Conservation (phyloP, 306 rosid species). For the Styphnolobium japonicum region DNA sequence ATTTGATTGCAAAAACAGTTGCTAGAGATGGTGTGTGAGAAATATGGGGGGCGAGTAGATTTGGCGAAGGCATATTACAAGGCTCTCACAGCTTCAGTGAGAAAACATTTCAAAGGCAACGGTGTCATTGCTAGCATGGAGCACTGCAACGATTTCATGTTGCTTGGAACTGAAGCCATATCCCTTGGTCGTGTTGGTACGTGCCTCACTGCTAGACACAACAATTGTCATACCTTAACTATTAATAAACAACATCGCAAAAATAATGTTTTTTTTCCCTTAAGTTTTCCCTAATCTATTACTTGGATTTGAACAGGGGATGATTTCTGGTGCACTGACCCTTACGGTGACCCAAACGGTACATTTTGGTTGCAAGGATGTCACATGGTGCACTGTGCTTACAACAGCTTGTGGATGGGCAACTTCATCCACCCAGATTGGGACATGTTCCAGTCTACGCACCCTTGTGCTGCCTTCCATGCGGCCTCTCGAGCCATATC, state of each 20-base stretch:
- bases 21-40: conserved; percentile 86
- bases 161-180: conserved; percentile 90
- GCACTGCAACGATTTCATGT: conserved; percentile 95
- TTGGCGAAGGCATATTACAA: conserved; percentile 85
- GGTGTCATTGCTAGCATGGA: conserved; percentile 99
- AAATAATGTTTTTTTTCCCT: background rate
- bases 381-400: conserved; percentile 98
- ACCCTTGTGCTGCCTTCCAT: conserved; percentile 90
- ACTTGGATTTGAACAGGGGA: conserved; percentile 56
- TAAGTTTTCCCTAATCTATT: background rate
- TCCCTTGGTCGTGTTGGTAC: conserved; percentile 94
- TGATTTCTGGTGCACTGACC: conserved; percentile 96
- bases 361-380: conserved; percentile 97
- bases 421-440: conserved; percentile 94
- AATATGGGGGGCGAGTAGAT: conserved; percentile 87
- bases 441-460: conserved; percentile 98
- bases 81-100: conserved; percentile 77
- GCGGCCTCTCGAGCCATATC: conserved; percentile 96
- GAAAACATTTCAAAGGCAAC: conserved; percentile 81
- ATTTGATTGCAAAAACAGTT: conserved; percentile 38
- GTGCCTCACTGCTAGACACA: background rate
- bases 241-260: background rate
- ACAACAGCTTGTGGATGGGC: conserved; percentile 96
- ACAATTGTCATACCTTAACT: background rate
- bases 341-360: conserved; percentile 88